Conservation (phyloP, 2,329 filamentous ascomycete genomes). For the Alternaria ethzedia region DNA sequence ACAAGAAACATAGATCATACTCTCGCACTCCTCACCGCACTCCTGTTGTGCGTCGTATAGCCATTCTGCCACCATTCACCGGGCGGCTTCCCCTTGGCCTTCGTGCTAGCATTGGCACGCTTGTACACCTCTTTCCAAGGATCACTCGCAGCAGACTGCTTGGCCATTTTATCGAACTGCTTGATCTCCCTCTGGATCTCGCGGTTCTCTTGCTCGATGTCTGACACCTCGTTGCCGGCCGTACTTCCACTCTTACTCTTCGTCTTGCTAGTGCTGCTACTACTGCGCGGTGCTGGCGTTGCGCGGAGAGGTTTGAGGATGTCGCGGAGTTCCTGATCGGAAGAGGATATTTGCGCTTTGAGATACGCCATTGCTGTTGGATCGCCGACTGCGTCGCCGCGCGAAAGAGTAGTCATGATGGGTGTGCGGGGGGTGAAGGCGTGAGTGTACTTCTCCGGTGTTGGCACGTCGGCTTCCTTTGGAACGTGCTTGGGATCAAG, state of each 20-base stretch:
- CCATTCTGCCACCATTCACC: not conserved
- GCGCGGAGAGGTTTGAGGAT: conserved; percentile 64
- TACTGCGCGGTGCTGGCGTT: not conserved
- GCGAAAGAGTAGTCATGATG: conserved; percentile 76
- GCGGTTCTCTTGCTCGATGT: conserved; percentile 11
- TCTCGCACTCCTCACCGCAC: not conserved
- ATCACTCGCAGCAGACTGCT: conserved; percentile 28
- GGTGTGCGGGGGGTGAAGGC: conserved; percentile 74
- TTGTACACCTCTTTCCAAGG: conserved; percentile 26
- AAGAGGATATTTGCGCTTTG: conserved; percentile 79
- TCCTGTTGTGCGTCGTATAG: not conserved
- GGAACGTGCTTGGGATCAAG: conserved; percentile 72
- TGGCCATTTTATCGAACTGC: conserved; percentile 39
- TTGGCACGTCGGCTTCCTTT: conserved; percentile 61
- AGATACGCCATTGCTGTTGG: conserved; percentile 66
- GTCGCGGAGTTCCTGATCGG: conserved; percentile 75
- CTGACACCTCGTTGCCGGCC: conserved; percentile 1
- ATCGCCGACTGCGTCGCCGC: not conserved
- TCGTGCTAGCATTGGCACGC: not conserved
- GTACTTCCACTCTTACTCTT: not conserved
- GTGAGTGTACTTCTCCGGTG: conserved; percentile 65
- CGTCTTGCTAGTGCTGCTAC: not conserved
- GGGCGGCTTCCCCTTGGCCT: not conserved
- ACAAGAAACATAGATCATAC: not conserved
- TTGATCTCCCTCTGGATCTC: conserved; percentile 16